phyloP scores from a whole-genome alignment of 352 stramenopile genomes.

The Pythium insidiosum region DNA sequence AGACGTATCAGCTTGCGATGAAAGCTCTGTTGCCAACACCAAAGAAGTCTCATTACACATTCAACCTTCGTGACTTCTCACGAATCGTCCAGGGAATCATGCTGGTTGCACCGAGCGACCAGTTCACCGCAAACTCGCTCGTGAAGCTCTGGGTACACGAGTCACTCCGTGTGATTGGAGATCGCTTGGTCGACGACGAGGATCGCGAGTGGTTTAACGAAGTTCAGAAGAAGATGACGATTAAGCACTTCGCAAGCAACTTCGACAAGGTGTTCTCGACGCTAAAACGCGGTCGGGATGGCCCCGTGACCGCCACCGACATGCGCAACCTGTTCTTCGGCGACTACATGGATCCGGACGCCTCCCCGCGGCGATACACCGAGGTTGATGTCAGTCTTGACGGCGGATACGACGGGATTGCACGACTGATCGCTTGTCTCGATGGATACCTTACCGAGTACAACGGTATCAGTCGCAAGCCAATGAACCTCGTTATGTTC shows the following conservation, averaged over 20 bases:
- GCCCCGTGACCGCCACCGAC: conserved; percentile 60
- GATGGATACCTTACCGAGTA: conserved; percentile 90
- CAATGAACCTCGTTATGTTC: conserved; percentile 96
- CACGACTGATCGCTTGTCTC: conserved; percentile 73
- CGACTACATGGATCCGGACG: conserved; percentile 84
- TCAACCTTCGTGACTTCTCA: conserved; percentile 93
- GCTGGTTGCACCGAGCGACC: conserved; percentile 76
- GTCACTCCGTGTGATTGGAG: conserved; percentile 92
- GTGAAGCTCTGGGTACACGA: conserved; percentile 93
- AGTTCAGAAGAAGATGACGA: conserved; percentile 80
- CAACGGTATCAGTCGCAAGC: conserved; percentile 89
- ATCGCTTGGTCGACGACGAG: conserved; percentile 89
- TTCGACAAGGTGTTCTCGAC: conserved; percentile 85
- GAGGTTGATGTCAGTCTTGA: conserved; percentile 70
- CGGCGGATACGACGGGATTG: conserved; percentile 67
- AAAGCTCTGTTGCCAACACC: conserved; percentile 86
- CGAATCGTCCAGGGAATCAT: conserved; percentile 92
- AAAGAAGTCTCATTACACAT: conserved; percentile 95
- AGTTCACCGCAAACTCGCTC: conserved; percentile 74
- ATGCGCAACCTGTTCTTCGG: conserved; percentile 92
- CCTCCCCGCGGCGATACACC: conserved; percentile 67
- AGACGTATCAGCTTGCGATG: conserved; percentile 86
- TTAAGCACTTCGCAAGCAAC: conserved; percentile 82
- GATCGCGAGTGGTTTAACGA: conserved; percentile 91
- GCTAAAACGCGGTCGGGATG: conserved; percentile 66